Evolutionary conservation across 208 protist genomes (phyloP).

Genomic region (Leishmania amazonensis): DNA sequence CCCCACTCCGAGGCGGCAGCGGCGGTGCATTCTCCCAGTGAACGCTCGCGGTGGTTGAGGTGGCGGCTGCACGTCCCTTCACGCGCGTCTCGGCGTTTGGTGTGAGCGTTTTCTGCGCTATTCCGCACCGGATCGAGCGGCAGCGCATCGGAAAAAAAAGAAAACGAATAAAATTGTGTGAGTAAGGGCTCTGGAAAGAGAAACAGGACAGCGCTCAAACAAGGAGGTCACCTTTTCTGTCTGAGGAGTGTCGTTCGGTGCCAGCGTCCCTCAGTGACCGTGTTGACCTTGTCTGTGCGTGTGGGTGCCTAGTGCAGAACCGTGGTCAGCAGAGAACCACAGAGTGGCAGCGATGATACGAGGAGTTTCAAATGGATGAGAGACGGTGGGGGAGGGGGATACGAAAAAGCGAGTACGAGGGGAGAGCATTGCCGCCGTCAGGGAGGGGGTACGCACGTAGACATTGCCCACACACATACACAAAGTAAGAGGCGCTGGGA

Average conservation of each 20-base stretch:
- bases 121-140: neutral
- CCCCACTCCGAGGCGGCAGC: neutral
- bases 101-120: neutral
- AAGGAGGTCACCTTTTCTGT: neutral
- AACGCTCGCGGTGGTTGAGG: neutral
- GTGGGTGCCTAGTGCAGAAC: neutral
- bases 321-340: neutral
- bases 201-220: neutral
- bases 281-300: neutral
- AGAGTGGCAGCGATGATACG: neutral
- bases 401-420: neutral
- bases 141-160: neutral
- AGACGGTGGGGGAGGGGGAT: neutral
- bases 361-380: neutral
- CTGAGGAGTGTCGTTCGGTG: neutral
- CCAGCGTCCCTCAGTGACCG: neutral
- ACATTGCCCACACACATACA: too few relatives aligned
- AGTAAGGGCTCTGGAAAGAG: neutral
- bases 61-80: neutral
- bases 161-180: neutral
- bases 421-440: neutral
- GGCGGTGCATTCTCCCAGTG: neutral
- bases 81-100: neutral
- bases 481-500: neutral
- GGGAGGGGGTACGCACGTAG: neutral